Conservation (phyloP, 306 rosid species). For the Glycine soja region DNA sequence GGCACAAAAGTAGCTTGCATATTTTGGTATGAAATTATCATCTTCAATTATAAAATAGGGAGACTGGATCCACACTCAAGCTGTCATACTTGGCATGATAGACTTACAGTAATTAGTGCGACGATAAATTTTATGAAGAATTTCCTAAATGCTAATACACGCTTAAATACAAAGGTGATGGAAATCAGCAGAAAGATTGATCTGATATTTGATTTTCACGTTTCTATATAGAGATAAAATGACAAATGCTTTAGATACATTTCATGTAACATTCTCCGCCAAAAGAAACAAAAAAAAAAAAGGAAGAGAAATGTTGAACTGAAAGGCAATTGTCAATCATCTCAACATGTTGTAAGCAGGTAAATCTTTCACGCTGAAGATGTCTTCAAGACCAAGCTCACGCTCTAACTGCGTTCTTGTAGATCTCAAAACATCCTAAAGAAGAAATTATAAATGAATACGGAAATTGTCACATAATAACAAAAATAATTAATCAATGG, state of each 20-base stretch:
- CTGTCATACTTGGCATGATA: neutral
- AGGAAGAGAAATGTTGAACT: constrained; percentile 12
- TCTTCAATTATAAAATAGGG: too few relatives aligned
- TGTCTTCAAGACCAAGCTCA: constrained; percentile 92
- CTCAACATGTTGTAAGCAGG: constrained; percentile 86
- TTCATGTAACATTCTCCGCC: constrained; percentile 22
- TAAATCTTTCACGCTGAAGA: constrained; percentile 70
- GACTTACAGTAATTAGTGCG: neutral
- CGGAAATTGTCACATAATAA: neutral
- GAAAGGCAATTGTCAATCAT: constrained; percentile 48
- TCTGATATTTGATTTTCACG: constrained; percentile 24
- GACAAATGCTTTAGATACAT: constrained; percentile 40
- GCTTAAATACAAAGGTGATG: constrained; percentile 21
- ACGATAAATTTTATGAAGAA: constrained; percentile 21
- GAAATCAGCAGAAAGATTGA: constrained; percentile 14
- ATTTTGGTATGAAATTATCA: neutral
- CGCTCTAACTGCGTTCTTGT: constrained; percentile 90
- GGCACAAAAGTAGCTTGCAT: neutral
- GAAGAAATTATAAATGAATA: neutral
- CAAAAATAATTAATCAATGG: constrained; percentile 1
- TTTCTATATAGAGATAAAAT: constrained; percentile 21
- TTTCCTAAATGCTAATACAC: neutral
- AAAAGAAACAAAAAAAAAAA: neutral
- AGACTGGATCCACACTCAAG: neutral
- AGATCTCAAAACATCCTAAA: constrained; percentile 81